These are phyloP conservation scores for Teratosphaeria nubilosa DNA, from an alignment of 2,329 filamentous ascomycete species.

Conservation along the genomic window DNA sequence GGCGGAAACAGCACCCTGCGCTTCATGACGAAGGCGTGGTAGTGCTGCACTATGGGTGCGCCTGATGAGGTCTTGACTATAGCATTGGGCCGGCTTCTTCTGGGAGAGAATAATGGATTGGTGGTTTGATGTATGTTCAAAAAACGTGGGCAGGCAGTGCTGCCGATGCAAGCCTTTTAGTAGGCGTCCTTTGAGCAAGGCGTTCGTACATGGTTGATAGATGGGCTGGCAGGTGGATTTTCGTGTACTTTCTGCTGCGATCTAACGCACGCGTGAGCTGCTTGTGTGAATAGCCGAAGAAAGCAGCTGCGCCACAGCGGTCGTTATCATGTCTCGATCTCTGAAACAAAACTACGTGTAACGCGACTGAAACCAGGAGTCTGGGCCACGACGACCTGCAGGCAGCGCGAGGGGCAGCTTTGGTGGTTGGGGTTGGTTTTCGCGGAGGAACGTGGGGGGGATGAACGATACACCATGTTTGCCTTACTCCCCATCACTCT, in stretches of 20 bases:
- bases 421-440: no score
- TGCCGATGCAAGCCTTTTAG: background rate
- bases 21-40: background rate
- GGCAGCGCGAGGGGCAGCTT: no score
- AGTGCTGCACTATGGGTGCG: background rate
- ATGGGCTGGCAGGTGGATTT: background rate
- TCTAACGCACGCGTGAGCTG: background rate
- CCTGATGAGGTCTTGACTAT: background rate
- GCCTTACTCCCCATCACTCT: background rate
- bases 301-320: background rate
- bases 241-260: background rate
- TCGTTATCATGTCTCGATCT: background rate
- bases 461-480: no score
- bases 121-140: background rate
- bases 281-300: background rate
- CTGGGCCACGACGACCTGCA: background rate
- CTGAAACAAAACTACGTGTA: no score
- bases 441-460: background rate
- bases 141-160: background rate
- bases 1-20: background rate
- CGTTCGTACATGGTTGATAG: background rate
- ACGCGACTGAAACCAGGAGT: background rate
- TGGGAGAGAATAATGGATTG: background rate
- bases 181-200: background rate
- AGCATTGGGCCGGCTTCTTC: background rate